Evolutionary conservation across 2,329 filamentous ascomycete genomes (phyloP), one percentile per base, ranked within the genome.

Genomic region (Hymenoscyphus occultus): DNA sequence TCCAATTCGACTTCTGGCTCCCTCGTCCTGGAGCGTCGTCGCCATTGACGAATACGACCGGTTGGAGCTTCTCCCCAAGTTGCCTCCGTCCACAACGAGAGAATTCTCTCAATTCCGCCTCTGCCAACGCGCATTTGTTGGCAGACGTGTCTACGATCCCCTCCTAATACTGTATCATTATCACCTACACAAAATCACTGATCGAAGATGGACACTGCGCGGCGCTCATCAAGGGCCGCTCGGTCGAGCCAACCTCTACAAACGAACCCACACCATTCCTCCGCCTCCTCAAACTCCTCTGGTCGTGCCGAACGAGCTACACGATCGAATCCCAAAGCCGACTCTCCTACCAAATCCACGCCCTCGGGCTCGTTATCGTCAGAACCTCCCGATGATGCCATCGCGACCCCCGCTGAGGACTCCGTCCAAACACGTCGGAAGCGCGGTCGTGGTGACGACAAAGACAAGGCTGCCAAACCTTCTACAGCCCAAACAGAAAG

Each of bases 201-300:
- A 62, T 65, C 66, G 59, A 78, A 77, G 74, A 80, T 84, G 82
- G 84, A 81, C 75, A 80, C 80, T 72, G 85, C 90, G 76, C 91
- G 91, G 77, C 90, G 94, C 80, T 91, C 94, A 77, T 97, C 93
- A 75, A 95, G 93, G 79, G 89, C 94, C 84, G 92, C 92, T 82
- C 91, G 92, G 80, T 86, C 85, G 76, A 87, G 87, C 73, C 90
- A 93, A 81, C 85, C 85, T 74, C 80, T 82, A 68, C 82, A 84
- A 73, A 85, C 88, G 74, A 86, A 87, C 79, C 87, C 89, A 73
- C 88, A 92, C 73, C 89, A 92, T 73, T 92, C 90, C 69, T 92
- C 90, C 68, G 87, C 90, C 60, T 88, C 92, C 54, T 93, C 88
- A 66, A 90, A 90, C 74, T 88, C 90, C 54, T 93, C 91, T 67